Conservation (phyloP, 2,329 filamentous ascomycete genomes). For the Monascus ruber region DNA sequence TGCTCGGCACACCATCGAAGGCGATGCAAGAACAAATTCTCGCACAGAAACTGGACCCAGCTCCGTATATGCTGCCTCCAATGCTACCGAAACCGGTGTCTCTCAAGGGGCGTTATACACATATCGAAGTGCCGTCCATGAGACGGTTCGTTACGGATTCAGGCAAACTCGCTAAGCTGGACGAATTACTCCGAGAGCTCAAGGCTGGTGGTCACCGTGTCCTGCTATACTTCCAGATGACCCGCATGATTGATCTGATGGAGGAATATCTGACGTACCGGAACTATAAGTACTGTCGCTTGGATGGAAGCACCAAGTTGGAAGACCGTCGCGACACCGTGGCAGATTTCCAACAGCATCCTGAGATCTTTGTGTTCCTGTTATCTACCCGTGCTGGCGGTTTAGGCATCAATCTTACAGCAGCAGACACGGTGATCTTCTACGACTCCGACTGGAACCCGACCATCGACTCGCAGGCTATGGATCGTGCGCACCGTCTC, state of each 20-base stretch:
- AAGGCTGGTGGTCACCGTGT: slow-evolving; percentile 91
- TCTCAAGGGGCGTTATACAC: slow-evolving; percentile 73
- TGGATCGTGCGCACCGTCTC: slow-evolving; percentile 96
- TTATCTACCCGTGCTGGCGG: slow-evolving; percentile 93
- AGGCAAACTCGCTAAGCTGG: slow-evolving; percentile 85
- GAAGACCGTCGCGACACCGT: slow-evolving; percentile 96
- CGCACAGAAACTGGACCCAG: slow-evolving; percentile 55
- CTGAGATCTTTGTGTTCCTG: slow-evolving; percentile 94
- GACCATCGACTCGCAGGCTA: slow-evolving; percentile 95
- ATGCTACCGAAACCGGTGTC: slow-evolving; percentile 70
- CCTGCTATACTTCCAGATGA: slow-evolving; percentile 99
- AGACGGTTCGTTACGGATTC: slow-evolving; percentile 94
- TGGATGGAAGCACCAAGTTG: slow-evolving; percentile 93
- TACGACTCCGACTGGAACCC: slow-evolving; percentile 99
- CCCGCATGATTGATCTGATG: slow-evolving; percentile 98
- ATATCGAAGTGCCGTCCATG: slow-evolving; percentile 92
- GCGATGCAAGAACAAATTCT: slow-evolving; percentile 62
- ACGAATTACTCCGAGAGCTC: slow-evolving; percentile 74
- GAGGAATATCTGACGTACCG: slow-evolving; percentile 97
- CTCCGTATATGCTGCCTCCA: slow-evolving; percentile 47
- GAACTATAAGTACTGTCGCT: slow-evolving; percentile 95
- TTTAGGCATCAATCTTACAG: slow-evolving; percentile 91
- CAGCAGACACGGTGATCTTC: slow-evolving; percentile 95
- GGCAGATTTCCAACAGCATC: slow-evolving; percentile 85
- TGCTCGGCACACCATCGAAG: slow-evolving; percentile 54